Evolutionary conservation across 2,329 filamentous ascomycete genomes (phyloP).

Genomic region (Hymenoscyphus fraxineus): DNA sequence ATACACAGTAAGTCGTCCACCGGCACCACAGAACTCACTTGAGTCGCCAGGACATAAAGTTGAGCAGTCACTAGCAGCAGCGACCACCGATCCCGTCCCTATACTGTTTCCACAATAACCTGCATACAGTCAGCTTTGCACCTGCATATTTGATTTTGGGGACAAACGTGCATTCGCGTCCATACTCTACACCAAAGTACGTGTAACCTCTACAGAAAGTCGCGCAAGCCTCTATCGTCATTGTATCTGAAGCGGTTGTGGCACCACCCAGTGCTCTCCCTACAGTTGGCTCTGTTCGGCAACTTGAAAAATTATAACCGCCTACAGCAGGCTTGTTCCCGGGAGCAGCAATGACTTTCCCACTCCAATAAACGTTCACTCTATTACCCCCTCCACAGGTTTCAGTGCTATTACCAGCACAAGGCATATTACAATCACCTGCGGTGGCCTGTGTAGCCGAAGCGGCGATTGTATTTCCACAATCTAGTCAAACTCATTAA

Average conservation of each 20-base stretch:
- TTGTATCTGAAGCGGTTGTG: constrained; percentile 18
- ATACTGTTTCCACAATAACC: constrained; percentile 30
- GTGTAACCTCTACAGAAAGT: constrained; percentile 25
- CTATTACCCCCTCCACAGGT: constrained; percentile 35
- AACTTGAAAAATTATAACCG: constrained; percentile 45
- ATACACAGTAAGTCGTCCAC: constrained; percentile 25
- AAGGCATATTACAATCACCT: constrained; percentile 29
- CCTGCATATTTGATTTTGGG: neutral
- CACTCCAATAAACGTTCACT: constrained; percentile 32
- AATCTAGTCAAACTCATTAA: constrained; percentile 18
- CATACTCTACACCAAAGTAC: constrained; percentile 32
- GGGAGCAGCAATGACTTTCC: constrained; percentile 31
- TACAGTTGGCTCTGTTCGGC: constrained; percentile 45
- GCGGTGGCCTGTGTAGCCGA: constrained; percentile 15
- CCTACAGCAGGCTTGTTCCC: constrained; percentile 41
- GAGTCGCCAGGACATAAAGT: constrained; percentile 32
- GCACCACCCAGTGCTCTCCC: constrained; percentile 41
- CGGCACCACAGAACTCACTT: constrained; percentile 35
- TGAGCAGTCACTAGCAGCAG: constrained; percentile 24
- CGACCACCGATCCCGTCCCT: constrained; percentile 20
- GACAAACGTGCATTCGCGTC: constrained; percentile 27
- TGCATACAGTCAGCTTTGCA: constrained; percentile 4
- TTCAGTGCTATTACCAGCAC: constrained; percentile 32
- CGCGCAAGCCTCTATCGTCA: constrained; percentile 32
- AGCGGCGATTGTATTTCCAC: constrained; percentile 20